phyloP scores from a whole-genome alignment of 768 basidiomycete genomes.

The Mycena venus region DNA sequence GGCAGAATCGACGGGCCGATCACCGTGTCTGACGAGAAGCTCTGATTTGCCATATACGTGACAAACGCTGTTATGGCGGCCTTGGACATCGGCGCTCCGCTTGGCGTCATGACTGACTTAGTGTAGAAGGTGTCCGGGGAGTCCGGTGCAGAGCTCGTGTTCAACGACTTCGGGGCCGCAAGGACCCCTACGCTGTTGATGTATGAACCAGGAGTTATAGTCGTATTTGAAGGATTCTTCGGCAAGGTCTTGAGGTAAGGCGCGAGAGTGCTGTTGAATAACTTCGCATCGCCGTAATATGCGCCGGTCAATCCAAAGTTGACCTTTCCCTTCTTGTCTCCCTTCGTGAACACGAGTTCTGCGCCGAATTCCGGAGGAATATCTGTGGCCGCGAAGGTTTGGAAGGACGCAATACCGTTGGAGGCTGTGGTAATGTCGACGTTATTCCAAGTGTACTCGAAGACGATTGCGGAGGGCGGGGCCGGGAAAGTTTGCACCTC shows the following conservation, averaged over 20 bases:
- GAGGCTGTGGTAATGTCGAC: constrained; percentile 48
- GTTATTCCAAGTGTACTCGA: constrained; percentile 51
- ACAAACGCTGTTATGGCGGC: constrained; percentile 53
- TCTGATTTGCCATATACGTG: constrained; percentile 54
- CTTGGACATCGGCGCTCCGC: constrained; percentile 45
- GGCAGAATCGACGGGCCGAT: background rate
- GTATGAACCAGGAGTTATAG: constrained; percentile 44
- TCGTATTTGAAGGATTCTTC: constrained; percentile 32
- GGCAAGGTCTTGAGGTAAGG: constrained; percentile 51
- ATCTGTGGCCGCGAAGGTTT: constrained; percentile 49
- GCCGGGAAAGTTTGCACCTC: constrained; percentile 54
- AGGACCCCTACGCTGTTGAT: constrained; percentile 47
- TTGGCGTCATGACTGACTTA: constrained; percentile 57
- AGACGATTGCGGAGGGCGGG: constrained; percentile 53
- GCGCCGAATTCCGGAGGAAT: constrained; percentile 51
- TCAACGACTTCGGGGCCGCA: constrained; percentile 42
- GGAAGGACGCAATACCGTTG: constrained; percentile 46
- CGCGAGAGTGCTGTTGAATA: constrained; percentile 44
- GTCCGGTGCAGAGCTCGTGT: constrained; percentile 45
- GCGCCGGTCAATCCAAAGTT: constrained; percentile 50
- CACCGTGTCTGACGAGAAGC: constrained; percentile 48
- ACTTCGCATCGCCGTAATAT: constrained; percentile 49
- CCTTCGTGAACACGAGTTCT: constrained; percentile 48
- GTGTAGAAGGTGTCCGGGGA: constrained; percentile 57
- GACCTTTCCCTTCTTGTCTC: constrained; percentile 45